phyloP scores from a whole-genome alignment of 2,329 filamentous ascomycete species.

The Penicillium verrucosum region DNA sequence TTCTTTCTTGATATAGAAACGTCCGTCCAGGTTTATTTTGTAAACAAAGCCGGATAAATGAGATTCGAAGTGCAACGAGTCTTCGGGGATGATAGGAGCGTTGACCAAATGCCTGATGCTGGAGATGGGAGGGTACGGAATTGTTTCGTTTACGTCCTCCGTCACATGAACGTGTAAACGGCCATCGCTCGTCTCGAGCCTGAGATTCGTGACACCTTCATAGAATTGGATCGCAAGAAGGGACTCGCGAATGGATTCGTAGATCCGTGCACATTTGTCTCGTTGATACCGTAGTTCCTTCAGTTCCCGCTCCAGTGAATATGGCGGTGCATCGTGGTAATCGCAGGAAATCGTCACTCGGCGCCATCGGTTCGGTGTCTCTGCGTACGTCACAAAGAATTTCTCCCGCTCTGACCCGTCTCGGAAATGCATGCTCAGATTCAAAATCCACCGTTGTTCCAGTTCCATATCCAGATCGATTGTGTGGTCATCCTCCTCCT shows the following conservation, averaged over 20 bases:
- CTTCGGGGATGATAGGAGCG: conserved; percentile 59
- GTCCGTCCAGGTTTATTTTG: conserved; percentile 70
- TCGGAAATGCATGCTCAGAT: conserved; percentile 96
- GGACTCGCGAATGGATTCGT: conserved; percentile 89
- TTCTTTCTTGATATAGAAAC: conserved; percentile 89
- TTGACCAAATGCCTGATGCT: conserved; percentile 67
- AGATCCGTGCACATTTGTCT: conserved; percentile 89
- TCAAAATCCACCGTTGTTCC: conserved; percentile 88
- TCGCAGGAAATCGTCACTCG: conserved; percentile 91
- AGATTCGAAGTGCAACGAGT: conserved; percentile 76
- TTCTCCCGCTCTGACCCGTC: conserved; percentile 92
- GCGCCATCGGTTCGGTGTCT: conserved; percentile 74
- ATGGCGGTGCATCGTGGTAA: conserved; percentile 74
- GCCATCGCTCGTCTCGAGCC: conserved; percentile 82
- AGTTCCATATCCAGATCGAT: conserved; percentile 70
- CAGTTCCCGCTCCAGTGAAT: conserved; percentile 83
- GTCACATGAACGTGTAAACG: conserved; percentile 93
- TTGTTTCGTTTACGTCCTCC: conserved; percentile 95
- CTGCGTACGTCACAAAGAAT: conserved; percentile 94
- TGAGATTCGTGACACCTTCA: conserved; percentile 91
- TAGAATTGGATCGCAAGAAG: conserved; percentile 94
- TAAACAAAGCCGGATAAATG: conserved; percentile 98
- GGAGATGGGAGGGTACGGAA: conserved; percentile 72
- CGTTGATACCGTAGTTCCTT: conserved; percentile 75
- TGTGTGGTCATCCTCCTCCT: conserved; percentile 28